These are phyloP conservation scores for Pedinophyceae sp. DNA, from an alignment of 139 green algal species.

Conservation along the genomic window DNA sequence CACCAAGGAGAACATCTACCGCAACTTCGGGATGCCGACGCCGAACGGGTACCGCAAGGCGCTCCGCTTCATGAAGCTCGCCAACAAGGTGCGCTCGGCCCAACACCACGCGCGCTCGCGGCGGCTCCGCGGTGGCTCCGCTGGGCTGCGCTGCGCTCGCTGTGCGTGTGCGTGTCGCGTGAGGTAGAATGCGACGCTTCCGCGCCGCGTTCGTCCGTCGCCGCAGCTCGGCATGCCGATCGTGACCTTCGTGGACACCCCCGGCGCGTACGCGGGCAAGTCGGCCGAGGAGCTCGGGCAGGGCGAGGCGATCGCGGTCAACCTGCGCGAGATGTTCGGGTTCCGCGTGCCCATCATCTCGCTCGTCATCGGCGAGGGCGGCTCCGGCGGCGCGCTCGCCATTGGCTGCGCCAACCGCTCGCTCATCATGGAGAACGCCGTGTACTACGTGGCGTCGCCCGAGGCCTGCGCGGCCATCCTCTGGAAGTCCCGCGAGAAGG, in stretches of 20 bases:
- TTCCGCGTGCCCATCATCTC: constrained; percentile 82
- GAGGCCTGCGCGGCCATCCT: constrained; percentile 92
- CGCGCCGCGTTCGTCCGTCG: too few relatives aligned
- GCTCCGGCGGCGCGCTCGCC: constrained; percentile 77
- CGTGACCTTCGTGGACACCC: constrained; percentile 93
- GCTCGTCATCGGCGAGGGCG: constrained; percentile 87
- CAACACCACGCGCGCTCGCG: too few relatives aligned
- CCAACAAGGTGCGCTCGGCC: too few relatives aligned
- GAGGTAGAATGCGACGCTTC: too few relatives aligned
- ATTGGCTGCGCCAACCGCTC: constrained; percentile 63
- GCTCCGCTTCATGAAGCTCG: constrained; percentile 90
- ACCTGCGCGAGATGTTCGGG: constrained; percentile 95
- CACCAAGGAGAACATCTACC: constrained; percentile 92
- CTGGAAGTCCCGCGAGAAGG: constrained; percentile 79
- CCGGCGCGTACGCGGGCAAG: constrained; percentile 81
- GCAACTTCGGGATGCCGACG: constrained; percentile 93
- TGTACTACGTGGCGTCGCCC: constrained; percentile 91
- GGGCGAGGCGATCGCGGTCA: constrained; percentile 90
- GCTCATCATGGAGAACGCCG: constrained; percentile 84
- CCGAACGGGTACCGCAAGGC: constrained; percentile 93
- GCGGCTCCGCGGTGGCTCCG: too few relatives aligned
- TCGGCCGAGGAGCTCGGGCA: constrained; percentile 81
- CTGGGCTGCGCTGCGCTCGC: too few relatives aligned
- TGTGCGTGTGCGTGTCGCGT: too few relatives aligned
- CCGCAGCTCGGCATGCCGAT: constrained; percentile 94